Evolutionary conservation across 106 monocot species (phyloP).

Genomic region (Hemerocallis citrina): DNA sequence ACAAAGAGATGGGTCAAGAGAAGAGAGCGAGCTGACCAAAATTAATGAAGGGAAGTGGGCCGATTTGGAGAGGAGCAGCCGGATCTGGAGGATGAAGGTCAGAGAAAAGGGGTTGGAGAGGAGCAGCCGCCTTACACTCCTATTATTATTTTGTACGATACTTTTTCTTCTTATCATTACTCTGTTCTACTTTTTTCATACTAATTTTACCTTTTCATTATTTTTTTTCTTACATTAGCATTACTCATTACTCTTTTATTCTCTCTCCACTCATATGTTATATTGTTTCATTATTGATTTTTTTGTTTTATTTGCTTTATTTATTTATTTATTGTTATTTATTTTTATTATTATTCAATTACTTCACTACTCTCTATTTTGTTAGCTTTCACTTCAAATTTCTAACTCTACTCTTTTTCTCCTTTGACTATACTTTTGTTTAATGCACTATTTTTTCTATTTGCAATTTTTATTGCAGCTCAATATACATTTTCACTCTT

Average conservation of each 20-base stretch:
- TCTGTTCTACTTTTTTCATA: not conserved
- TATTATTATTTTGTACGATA: too few relatives aligned
- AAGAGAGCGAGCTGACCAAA: too few relatives aligned
- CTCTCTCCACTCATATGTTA: not conserved
- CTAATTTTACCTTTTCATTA: not conserved
- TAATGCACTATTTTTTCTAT: not conserved
- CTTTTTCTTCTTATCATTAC: not conserved
- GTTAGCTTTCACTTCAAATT: not conserved
- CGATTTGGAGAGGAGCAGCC: too few relatives aligned
- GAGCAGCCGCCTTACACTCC: too few relatives aligned
- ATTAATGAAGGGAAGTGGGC: too few relatives aligned
- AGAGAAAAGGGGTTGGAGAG: too few relatives aligned
- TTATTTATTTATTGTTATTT: not conserved
- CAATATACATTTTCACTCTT: too few relatives aligned
- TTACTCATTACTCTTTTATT: not conserved
- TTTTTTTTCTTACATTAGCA: not conserved
- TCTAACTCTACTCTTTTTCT: not conserved
- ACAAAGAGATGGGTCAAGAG: too few relatives aligned
- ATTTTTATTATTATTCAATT: not conserved
- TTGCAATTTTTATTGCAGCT: not conserved
- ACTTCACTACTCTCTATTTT: not conserved
- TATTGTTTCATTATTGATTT: not conserved
- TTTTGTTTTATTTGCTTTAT: too few relatives aligned
- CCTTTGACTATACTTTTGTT: not conserved
- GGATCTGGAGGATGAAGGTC: too few relatives aligned